These are phyloP conservation scores for Streptanthus diversifolius DNA, from an alignment of 345 rosid genomes.

Conservation along the genomic window DNA sequence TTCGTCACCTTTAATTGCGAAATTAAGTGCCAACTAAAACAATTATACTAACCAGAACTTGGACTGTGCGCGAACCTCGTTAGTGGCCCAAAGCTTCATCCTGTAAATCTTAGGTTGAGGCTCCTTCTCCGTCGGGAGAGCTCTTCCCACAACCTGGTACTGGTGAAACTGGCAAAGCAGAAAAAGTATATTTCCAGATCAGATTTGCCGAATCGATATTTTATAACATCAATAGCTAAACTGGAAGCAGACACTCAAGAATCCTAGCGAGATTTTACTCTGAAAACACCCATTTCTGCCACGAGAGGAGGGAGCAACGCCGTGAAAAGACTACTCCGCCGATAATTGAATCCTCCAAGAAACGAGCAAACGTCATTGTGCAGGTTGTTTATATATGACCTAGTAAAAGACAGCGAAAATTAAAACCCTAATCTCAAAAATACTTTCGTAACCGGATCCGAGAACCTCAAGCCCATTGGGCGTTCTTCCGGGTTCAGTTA, in stretches of 20 bases:
- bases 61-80: slow-evolving; percentile 56
- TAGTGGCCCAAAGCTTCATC: slow-evolving; percentile 65
- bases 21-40: no score
- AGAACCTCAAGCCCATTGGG: slow-evolving; percentile 17
- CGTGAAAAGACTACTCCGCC: background rate
- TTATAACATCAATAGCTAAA: background rate
- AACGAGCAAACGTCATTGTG: background rate
- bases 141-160: slow-evolving; percentile 61
- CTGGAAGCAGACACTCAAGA: background rate
- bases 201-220: background rate
- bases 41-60: slow-evolving; percentile 48
- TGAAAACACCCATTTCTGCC: slow-evolving; percentile 38
- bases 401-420: background rate
- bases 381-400: slow-evolving; percentile 5
- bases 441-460: background rate
- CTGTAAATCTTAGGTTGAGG: slow-evolving; percentile 56
- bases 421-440: slow-evolving; percentile 18
- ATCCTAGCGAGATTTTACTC: slow-evolving; percentile 23
- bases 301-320: background rate
- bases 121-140: slow-evolving; percentile 45
- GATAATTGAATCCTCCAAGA: no score
- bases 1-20: no score
- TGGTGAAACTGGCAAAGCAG: slow-evolving; percentile 45
- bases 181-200: background rate
- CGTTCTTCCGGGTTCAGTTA: background rate